phyloP scores from a whole-genome alignment of 257 asterid species.

The Solanum peruvianum region DNA sequence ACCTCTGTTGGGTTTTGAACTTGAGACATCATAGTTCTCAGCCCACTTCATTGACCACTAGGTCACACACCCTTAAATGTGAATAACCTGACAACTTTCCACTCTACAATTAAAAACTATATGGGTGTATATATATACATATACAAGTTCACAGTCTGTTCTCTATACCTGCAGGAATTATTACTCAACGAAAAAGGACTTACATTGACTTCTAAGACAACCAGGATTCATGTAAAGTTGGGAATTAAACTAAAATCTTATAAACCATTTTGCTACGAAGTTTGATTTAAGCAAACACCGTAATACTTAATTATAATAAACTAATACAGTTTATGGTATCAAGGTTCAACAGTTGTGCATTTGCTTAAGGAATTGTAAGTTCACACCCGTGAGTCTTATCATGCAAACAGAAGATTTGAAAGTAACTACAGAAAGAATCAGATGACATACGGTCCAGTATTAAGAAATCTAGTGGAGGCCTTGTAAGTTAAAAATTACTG shows the following conservation, averaged over 20 bases:
- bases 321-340: not conserved
- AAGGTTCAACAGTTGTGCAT: not conserved
- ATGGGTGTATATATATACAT: too few relatives aligned
- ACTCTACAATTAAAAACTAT: not conserved
- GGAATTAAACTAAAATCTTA: not conserved
- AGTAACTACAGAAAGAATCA: not conserved
- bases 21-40: not conserved
- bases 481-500: not conserved
- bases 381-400: not conserved
- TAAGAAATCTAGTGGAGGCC: not conserved
- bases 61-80: not conserved
- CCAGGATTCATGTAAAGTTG: not conserved
- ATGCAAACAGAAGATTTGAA: not conserved
- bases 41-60: not conserved
- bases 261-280: not conserved
- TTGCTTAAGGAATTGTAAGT: not conserved
- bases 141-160: too few relatives aligned
- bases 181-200: not conserved
- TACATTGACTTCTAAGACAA: not conserved
- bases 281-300: not conserved
- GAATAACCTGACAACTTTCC: not conserved
- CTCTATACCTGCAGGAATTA: not conserved
- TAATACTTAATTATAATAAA: not conserved
- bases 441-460: not conserved
- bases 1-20: not conserved